A percentile compares a stretch with the other conserved stretches of the same genome.
Evolutionary conservation across 2,329 filamentous ascomycete species (phyloP).

Genomic region (Pleoardoris graminearum): DNA sequence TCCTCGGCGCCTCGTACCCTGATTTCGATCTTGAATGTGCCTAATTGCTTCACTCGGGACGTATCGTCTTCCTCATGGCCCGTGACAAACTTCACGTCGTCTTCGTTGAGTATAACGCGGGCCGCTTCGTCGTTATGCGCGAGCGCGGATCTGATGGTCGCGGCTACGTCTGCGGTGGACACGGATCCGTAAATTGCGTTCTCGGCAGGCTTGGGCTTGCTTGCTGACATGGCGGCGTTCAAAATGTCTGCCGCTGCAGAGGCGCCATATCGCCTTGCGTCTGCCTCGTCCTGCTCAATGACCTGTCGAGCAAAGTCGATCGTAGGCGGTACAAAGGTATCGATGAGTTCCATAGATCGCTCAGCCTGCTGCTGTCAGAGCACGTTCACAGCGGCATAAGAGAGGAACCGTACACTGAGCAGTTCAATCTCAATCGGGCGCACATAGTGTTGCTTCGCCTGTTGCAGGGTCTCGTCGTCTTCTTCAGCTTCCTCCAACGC

Average conservation of each 20-base stretch:
- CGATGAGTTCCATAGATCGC: slow-evolving; percentile 53
- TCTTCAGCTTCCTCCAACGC: slow-evolving; percentile 35
- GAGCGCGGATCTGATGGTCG: slow-evolving; percentile 53
- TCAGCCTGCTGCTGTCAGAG: slow-evolving; percentile 43
- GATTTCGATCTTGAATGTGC: slow-evolving; percentile 58
- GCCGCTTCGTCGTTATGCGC: slow-evolving; percentile 57
- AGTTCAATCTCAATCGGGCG: slow-evolving; percentile 47
- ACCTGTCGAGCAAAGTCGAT: slow-evolving; percentile 55
- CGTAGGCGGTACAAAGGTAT: slow-evolving; percentile 51
- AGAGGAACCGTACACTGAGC: slow-evolving; percentile 40
- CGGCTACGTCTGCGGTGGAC: slow-evolving; percentile 56
- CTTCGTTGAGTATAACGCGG: slow-evolving; percentile 53
- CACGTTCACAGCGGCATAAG: neutral
- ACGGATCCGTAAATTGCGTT: slow-evolving; percentile 59
- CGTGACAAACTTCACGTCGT: slow-evolving; percentile 56
- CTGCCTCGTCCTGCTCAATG: slow-evolving; percentile 43
- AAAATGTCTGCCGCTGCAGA: slow-evolving; percentile 43
- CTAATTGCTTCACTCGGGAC: slow-evolving; percentile 57
- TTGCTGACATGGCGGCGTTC: slow-evolving; percentile 38
- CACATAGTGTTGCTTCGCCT: slow-evolving; percentile 31
- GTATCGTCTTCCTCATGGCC: slow-evolving; percentile 41
- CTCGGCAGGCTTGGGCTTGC: slow-evolving; percentile 28
- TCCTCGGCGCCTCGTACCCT: slow-evolving; percentile 52
- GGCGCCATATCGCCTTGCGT: slow-evolving; percentile 35
- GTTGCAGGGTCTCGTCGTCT: slow-evolving; percentile 19